Percentiles rank a stretch among this genome's conserved stretches.
These are phyloP conservation scores for Didymella segeticola DNA, from an alignment of 2,329 filamentous ascomycete species.

Conservation along the genomic window DNA sequence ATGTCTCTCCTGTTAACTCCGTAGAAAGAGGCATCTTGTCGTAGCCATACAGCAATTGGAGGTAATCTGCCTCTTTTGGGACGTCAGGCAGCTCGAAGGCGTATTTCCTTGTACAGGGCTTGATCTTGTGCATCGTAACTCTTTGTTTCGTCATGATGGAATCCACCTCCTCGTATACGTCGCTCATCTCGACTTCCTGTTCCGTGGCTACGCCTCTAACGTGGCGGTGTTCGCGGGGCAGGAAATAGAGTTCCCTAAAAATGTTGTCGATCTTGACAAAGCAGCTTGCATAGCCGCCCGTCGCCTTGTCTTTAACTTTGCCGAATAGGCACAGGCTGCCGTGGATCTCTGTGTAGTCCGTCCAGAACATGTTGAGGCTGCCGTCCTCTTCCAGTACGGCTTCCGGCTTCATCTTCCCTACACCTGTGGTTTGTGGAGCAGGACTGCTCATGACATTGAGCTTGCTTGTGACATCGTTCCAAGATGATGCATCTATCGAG, in stretches of 20 bases:
- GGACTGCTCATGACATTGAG: constrained; percentile 85
- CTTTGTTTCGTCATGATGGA: constrained; percentile 84
- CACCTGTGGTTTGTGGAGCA: constrained; percentile 64
- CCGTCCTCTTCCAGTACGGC: constrained; percentile 95
- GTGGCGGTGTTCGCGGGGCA: constrained; percentile 74
- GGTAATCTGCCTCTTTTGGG: constrained; percentile 86
- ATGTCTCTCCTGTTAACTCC: constrained; percentile 80
- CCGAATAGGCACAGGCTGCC: constrained; percentile 93
- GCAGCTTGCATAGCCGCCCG: constrained; percentile 80
- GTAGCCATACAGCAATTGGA: constrained; percentile 97
- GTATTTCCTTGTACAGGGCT: constrained; percentile 87
- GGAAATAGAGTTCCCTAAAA: constrained; percentile 87
- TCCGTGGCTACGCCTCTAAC: constrained; percentile 70
- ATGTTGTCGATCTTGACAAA: constrained; percentile 98
- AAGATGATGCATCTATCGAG: constrained; percentile 74
- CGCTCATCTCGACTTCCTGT: constrained; percentile 82
- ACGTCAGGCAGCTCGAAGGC: constrained; percentile 90
- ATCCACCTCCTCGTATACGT: constrained; percentile 91
- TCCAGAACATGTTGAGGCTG: constrained; percentile 94
- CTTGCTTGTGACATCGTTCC: constrained; percentile 85
- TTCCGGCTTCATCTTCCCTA: constrained; percentile 82
- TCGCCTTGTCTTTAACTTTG: constrained; percentile 91
- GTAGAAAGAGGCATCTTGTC: constrained; percentile 77
- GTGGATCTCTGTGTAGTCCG: constrained; percentile 91
- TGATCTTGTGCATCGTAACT: constrained; percentile 92